These are phyloP conservation scores for Rhizopus microsporus DNA, from an alignment of 371 early-diverging fungal genomes.

Conservation along the genomic window DNA sequence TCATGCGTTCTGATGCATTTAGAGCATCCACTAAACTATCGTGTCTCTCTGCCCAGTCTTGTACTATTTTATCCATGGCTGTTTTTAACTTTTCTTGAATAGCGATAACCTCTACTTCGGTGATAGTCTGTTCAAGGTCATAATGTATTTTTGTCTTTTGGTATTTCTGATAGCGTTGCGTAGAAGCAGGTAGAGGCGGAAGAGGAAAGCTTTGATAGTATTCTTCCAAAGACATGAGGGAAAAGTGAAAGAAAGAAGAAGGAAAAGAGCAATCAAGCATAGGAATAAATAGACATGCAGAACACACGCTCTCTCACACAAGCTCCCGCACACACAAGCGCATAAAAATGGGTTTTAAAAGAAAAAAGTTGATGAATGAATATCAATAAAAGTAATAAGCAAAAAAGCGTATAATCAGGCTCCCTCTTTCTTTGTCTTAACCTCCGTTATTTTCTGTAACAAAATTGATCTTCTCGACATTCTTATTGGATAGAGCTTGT, in stretches of 20 bases:
- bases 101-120: conserved; percentile 11
- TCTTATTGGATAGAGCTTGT: conserved; percentile 7
- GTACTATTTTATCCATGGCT: conserved; percentile 9
- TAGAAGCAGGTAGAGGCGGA: conserved; percentile 14
- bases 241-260: background rate
- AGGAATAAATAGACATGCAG: too few species aligned
- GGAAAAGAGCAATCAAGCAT: background rate
- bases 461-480: conserved; percentile 9
- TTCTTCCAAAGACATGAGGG: background rate
- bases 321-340: too few species aligned
- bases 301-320: too few species aligned
- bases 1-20: conserved; percentile 9
- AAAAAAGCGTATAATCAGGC: background rate
- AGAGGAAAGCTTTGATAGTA: conserved; percentile 16
- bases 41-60: conserved; percentile 19
- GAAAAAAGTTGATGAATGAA: background rate
- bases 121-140: conserved; percentile 1
- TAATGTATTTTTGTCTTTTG: conserved; percentile 3
- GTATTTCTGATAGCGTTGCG: conserved; percentile 4
- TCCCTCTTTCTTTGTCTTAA: conserved; percentile 3
- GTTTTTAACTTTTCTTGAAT: conserved; percentile 13
- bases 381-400: background rate
- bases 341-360: too few species aligned
- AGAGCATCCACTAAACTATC: conserved; percentile 15
- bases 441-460: background rate